phyloP scores from a whole-genome alignment of 768 basidiomycete species.

The Rhizopogon salebrosus region DNA sequence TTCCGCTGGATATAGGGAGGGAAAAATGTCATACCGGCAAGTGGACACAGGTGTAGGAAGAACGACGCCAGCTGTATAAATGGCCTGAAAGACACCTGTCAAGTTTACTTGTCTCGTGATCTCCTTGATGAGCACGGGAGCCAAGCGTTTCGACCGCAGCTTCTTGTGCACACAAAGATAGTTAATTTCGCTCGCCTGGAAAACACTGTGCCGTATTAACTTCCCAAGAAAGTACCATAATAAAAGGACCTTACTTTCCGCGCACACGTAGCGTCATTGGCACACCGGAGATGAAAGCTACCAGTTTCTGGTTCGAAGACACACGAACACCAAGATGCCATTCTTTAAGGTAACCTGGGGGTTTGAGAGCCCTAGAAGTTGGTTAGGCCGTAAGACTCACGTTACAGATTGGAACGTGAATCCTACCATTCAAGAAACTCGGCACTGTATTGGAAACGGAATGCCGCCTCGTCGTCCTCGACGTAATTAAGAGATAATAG shows the following conservation, averaged over 20 bases:
- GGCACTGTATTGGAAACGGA: slow-evolving; percentile 93
- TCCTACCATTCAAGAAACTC: slow-evolving; percentile 88
- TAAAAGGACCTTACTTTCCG: slow-evolving; percentile 51
- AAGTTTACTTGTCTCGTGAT: slow-evolving; percentile 91
- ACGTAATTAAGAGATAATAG: slow-evolving; percentile 92
- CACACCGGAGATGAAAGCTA: slow-evolving; percentile 94
- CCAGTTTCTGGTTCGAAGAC: slow-evolving; percentile 83
- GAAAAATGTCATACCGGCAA: slow-evolving; percentile 50
- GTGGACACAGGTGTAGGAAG: slow-evolving; percentile 90
- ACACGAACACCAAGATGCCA: slow-evolving; percentile 98
- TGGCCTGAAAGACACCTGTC: slow-evolving; percentile 89
- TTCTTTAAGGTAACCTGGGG: slow-evolving; percentile 88
- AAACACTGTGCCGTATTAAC: slow-evolving; percentile 38
- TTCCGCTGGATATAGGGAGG: background rate
- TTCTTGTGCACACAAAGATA: slow-evolving; percentile 98
- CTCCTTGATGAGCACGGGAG: slow-evolving; percentile 96
- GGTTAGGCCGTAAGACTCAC: background rate
- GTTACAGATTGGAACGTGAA: background rate
- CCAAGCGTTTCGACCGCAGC: slow-evolving; percentile 87
- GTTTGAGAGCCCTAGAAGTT: slow-evolving; percentile 76
- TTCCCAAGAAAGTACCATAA: background rate
- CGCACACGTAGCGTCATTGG: slow-evolving; percentile 85
- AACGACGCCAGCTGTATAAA: slow-evolving; percentile 92
- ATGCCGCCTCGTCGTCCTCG: slow-evolving; percentile 93
- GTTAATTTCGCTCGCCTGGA: slow-evolving; percentile 87